These are phyloP conservation scores for Aspergillus sp. DNA, from an alignment of 2,329 filamentous ascomycete species.

Conservation along the genomic window DNA sequence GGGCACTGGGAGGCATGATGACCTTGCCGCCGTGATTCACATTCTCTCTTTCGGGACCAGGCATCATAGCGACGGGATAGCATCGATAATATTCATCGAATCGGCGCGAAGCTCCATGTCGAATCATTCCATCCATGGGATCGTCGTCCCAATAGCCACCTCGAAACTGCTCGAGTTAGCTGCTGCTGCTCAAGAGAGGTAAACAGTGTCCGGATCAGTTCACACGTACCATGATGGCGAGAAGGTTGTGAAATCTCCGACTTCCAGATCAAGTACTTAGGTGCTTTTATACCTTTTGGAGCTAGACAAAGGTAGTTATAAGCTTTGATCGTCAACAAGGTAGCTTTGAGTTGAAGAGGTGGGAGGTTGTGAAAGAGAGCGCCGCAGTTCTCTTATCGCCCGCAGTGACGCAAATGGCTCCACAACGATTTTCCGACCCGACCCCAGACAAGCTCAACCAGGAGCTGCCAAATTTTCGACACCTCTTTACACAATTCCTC, in stretches of 20 bases:
- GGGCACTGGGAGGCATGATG: constrained; percentile 89
- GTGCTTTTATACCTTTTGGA: background rate
- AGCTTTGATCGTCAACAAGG: background rate
- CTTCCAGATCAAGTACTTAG: background rate
- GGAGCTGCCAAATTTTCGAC: background rate
- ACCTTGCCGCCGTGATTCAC: constrained; percentile 98
- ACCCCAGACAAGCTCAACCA: constrained; percentile 28
- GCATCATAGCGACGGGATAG: constrained; percentile 93
- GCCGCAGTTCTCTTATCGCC: constrained; percentile 20
- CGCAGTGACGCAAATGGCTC: constrained; percentile 39
- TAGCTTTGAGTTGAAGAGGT: background rate
- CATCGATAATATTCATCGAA: constrained; percentile 99
- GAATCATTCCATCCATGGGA: constrained; percentile 53
- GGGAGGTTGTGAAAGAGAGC: constrained; percentile 2
- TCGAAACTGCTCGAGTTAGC: constrained; percentile 39
- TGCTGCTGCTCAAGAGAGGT: background rate
- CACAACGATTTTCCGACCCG: constrained; percentile 42
- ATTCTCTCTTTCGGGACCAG: constrained; percentile 81
- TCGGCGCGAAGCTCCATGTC: constrained; percentile 60
- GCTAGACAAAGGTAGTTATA: background rate
- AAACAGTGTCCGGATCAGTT: background rate
- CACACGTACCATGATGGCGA: constrained; percentile 26
- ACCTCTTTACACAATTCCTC: background rate
- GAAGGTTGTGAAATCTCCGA: background rate
- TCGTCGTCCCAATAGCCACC: constrained; percentile 54